Evolutionary conservation across 1,139 yeast genomes (phyloP).

Genomic region (Meyerozyma carpophila): DNA sequence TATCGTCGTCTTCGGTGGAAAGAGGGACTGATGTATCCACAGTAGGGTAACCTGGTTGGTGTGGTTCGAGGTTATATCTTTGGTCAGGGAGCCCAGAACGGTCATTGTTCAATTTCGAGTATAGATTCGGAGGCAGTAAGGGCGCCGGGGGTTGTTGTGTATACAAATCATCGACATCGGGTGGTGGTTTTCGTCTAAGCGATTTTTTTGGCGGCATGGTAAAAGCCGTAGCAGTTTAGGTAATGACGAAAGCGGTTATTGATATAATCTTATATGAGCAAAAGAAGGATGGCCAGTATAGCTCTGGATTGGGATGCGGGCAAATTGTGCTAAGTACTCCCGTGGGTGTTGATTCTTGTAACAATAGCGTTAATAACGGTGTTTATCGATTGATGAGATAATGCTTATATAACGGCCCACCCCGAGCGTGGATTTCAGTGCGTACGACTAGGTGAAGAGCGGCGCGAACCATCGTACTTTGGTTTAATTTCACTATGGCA

Average conservation of each 20-base stretch:
- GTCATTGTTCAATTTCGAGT: background rate
- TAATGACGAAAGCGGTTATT: background rate
- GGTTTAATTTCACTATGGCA: slow-evolving; percentile 8
- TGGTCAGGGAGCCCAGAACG: background rate
- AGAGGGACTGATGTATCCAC: background rate
- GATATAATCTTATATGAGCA: background rate
- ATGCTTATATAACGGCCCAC: background rate
- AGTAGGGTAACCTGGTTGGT: background rate
- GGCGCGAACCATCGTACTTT: background rate
- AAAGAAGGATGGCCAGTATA: background rate
- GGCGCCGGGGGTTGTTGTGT: background rate
- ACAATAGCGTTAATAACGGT: background rate
- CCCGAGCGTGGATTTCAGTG: background rate
- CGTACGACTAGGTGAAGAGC: too few species aligned
- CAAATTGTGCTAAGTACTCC: slow-evolving; percentile 3
- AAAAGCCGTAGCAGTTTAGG: slow-evolving; percentile 2
- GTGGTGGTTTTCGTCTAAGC: slow-evolving; percentile 1
- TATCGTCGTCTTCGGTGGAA: background rate
- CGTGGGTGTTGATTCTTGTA: background rate
- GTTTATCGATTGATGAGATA: background rate
- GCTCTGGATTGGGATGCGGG: too few species aligned
- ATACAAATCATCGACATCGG: background rate
- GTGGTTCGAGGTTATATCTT: background rate
- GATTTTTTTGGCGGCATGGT: slow-evolving; percentile 2
- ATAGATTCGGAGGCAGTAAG: background rate